Conservation (phyloP, 441 rosid species). For the Populus hybrid region DNA sequence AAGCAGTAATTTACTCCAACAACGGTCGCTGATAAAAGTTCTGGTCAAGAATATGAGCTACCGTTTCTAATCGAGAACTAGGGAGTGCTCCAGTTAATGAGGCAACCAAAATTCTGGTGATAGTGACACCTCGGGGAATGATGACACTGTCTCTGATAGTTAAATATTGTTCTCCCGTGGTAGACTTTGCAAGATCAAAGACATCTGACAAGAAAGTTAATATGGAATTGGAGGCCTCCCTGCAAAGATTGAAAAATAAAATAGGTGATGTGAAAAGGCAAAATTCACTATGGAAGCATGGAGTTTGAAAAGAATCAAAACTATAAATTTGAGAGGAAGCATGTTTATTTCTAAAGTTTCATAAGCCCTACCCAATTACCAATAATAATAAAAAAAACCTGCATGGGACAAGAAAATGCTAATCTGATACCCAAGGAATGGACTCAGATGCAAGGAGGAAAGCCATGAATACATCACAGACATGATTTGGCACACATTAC, state of each 20-base stretch:
- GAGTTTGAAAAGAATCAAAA: not conserved
- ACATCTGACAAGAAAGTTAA: constrained; percentile 88
- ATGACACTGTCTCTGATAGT: constrained; percentile 65
- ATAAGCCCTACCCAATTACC: not conserved
- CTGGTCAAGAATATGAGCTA: constrained; percentile 22
- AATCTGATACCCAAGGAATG: not conserved
- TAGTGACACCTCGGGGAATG: constrained; percentile 80
- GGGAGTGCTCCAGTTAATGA: constrained; percentile 97
- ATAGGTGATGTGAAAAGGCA: not conserved
- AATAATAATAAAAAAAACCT: not conserved
- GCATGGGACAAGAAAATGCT: not conserved
- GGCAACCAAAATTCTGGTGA: constrained; percentile 78
- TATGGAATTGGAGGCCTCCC: constrained; percentile 96
- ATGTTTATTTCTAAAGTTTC: not conserved
- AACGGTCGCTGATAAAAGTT: not conserved
- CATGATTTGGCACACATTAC: not conserved
- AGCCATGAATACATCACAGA: not conserved
- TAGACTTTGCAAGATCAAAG: constrained; percentile 77
- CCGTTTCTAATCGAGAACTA: constrained; percentile 89
- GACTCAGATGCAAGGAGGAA: not conserved
- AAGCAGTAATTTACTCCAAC: not conserved
- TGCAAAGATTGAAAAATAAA: constrained; percentile 33
- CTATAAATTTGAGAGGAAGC: not conserved
- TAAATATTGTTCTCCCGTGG: constrained; percentile 58
- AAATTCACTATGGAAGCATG: not conserved